These are phyloP conservation scores for Trametes villosa DNA, from an alignment of 768 basidiomycete species.

Conservation along the genomic window DNA sequence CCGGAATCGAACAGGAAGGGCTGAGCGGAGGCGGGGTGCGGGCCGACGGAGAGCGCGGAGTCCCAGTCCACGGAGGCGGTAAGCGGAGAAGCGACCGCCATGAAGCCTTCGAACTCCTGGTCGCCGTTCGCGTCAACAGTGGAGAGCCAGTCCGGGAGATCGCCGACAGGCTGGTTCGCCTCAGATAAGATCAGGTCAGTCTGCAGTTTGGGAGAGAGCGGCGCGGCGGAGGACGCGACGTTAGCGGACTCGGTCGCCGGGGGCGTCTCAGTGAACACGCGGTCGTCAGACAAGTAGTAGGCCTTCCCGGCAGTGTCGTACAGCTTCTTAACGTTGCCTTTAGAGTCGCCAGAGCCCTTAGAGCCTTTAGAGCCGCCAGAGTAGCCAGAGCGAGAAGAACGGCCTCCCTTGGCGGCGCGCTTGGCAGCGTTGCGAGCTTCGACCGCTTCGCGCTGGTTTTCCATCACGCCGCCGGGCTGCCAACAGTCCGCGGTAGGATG, in stretches of 20 bases:
- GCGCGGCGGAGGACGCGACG: neutral
- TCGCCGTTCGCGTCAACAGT: neutral
- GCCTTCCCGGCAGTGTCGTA: no score
- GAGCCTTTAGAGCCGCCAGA: no score
- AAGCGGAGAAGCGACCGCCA: neutral
- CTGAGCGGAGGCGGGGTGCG: neutral
- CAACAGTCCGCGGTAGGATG: neutral
- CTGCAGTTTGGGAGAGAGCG: no score
- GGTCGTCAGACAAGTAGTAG: no score
- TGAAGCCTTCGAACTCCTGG: neutral
- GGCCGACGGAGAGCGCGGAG: neutral
- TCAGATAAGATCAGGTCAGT: no score
- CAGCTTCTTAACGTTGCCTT: no score
- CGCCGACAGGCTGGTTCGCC: no score
- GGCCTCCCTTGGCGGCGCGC: no score
- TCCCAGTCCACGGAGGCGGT: neutral
- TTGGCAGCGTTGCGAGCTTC: neutral
- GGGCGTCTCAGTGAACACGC: neutral
- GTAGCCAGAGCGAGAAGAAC: no score
- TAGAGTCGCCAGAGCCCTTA: no score
- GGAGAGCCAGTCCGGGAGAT: neutral
- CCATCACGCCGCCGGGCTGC: conserved; percentile 9
- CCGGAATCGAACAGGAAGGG: conserved; percentile 21
- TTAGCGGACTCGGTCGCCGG: neutral
- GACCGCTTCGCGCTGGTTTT: neutral